Conservation (phyloP, 495 filamentous ascomycete genomes). For the Immersiella caudata region DNA sequence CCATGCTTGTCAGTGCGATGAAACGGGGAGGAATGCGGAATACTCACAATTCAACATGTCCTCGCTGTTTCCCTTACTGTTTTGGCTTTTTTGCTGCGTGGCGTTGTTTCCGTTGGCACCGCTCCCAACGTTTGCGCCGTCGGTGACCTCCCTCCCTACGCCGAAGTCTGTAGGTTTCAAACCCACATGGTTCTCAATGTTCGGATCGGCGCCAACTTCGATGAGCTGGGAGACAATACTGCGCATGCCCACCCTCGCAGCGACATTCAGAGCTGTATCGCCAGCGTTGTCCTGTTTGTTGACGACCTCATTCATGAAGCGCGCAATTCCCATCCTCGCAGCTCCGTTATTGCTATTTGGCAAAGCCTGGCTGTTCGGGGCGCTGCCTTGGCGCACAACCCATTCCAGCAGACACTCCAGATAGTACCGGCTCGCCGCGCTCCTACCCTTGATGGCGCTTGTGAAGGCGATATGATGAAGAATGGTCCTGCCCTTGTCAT, state of each 20-base stretch:
- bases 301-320: conserved; percentile 95
- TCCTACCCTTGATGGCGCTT: conserved; percentile 87
- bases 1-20: conserved; percentile 32
- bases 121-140: conserved; percentile 48
- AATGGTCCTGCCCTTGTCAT: conserved; percentile 86
- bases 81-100: conserved; percentile 43
- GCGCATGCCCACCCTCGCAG: conserved; percentile 83
- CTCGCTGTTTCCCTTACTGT: conserved; percentile 61
- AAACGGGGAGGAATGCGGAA: conserved; percentile 16
- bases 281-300: conserved; percentile 90
- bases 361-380: conserved; percentile 59
- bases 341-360: conserved; percentile 34
- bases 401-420: conserved; percentile 91
- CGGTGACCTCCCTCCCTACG: conserved; percentile 64
- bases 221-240: conserved; percentile 90
- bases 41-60: conserved; percentile 72
- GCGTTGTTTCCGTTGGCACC: conserved; percentile 34
- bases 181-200: conserved; percentile 85
- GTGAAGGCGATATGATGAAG: conserved; percentile 95
- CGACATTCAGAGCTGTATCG: conserved; percentile 92
- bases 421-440: conserved; percentile 84
- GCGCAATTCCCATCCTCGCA: conserved; percentile 76
- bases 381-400: conserved; percentile 81
- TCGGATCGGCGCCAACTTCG: conserved; percentile 88
- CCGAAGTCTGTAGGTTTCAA: conserved; percentile 89